These are phyloP conservation scores for Suhomyces panamericanus DNA, from an alignment of 1,139 yeast species.

Conservation along the genomic window DNA sequence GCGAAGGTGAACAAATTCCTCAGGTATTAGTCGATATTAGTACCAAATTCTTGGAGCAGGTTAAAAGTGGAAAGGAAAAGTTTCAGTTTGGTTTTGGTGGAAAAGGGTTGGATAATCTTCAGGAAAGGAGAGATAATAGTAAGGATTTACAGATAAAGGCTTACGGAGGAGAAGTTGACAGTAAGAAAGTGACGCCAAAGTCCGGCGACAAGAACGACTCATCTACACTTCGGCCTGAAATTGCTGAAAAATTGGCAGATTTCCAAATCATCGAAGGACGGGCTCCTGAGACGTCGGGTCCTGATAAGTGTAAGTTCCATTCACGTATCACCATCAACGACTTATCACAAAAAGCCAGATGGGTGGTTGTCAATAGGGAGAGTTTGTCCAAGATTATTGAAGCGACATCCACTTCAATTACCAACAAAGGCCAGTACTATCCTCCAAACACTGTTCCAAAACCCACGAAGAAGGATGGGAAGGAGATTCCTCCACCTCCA, in stretches of 20 bases:
- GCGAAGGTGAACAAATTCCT: constrained; percentile 46
- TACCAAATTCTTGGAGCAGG: constrained; percentile 55
- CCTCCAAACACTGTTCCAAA: constrained; percentile 54
- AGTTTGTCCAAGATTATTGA: constrained; percentile 68
- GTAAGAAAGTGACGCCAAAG: background rate
- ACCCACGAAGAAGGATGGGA: constrained; percentile 28
- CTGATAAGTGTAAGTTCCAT: constrained; percentile 65
- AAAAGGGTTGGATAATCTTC: constrained; percentile 82
- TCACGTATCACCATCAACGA: constrained; percentile 81
- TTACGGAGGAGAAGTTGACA: constrained; percentile 23
- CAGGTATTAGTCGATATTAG: constrained; percentile 55
- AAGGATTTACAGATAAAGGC: constrained; percentile 50
- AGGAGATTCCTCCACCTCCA: constrained; percentile 56
- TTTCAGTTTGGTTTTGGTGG: constrained; percentile 87
- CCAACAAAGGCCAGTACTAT: constrained; percentile 79
- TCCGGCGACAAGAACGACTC: background rate
- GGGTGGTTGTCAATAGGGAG: constrained; percentile 76
- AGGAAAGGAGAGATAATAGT: constrained; percentile 61
- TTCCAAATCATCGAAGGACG: constrained; percentile 54
- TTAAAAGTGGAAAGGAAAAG: constrained; percentile 70
- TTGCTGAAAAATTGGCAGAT: constrained; percentile 33
- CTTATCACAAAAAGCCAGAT: constrained; percentile 79
- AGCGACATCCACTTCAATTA: constrained; percentile 73
- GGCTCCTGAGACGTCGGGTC: constrained; percentile 61
- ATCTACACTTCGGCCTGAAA: constrained; percentile 10